phyloP scores from a whole-genome alignment of 2,329 filamentous ascomycete species.

The Diplodia sapinea region DNA sequence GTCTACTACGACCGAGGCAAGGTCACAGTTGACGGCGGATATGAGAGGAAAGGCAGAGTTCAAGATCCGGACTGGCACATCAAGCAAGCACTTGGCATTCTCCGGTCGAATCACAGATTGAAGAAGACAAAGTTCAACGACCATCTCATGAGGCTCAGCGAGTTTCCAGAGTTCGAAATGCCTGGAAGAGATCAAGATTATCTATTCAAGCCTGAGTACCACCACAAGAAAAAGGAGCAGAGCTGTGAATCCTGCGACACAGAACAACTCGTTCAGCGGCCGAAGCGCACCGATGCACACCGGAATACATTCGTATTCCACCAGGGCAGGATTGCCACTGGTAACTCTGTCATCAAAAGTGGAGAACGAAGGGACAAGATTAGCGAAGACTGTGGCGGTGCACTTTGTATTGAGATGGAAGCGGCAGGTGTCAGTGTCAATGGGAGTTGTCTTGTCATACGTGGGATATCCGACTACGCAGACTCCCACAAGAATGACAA shows the following conservation, averaged over 20 bases:
- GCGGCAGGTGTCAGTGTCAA: conserved; percentile 34
- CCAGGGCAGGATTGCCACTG: conserved; percentile 10
- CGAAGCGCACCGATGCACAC: neutral
- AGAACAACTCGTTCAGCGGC: neutral
- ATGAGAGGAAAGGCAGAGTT: conserved; percentile 34
- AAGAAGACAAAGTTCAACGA: neutral
- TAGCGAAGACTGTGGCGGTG: conserved; percentile 3
- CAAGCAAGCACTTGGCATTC: conserved; percentile 16
- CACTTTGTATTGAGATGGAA: conserved; percentile 35
- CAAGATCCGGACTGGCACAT: conserved; percentile 2
- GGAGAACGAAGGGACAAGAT: neutral
- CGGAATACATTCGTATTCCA: neutral
- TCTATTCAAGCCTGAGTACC: neutral
- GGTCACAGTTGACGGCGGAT: conserved; percentile 34
- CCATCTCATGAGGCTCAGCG: conserved; percentile 3
- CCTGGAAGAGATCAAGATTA: conserved; percentile 5
- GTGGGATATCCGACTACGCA: conserved; percentile 40
- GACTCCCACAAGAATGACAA: conserved; percentile 39
- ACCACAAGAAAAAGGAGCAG: neutral
- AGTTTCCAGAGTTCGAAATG: neutral
- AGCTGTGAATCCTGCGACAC: neutral
- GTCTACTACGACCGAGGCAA: conserved; percentile 36
- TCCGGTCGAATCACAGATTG: conserved; percentile 4
- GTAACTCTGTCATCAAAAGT: neutral
- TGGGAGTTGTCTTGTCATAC: conserved; percentile 38